Evolutionary conservation across 129 eudicot genomes (phyloP).

Genomic region (Tagetes patula): DNA sequence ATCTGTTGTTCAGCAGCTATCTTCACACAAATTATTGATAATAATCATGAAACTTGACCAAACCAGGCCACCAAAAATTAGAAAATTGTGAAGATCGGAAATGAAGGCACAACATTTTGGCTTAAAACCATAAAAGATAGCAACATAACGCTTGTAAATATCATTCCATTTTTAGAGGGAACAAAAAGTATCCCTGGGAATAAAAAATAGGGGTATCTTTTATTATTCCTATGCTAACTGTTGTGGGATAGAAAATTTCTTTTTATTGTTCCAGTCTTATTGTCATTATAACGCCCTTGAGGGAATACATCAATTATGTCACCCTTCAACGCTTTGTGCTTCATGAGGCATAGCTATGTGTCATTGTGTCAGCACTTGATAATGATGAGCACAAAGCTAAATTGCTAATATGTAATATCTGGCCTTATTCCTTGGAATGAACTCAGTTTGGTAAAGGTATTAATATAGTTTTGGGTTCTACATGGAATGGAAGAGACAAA

Average conservation of each 20-base stretch:
- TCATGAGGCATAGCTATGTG: constrained; percentile 14
- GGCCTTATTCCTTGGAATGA: neutral
- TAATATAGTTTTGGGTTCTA: neutral
- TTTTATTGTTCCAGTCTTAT: neutral
- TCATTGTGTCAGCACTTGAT: constrained; percentile 3
- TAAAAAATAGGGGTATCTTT: neutral
- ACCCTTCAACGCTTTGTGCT: neutral
- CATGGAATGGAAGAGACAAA: constrained; percentile 3
- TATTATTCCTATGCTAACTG: neutral
- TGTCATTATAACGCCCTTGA: constrained; percentile 7
- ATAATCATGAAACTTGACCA: constrained; percentile 4
- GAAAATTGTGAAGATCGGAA: neutral
- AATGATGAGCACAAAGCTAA: neutral
- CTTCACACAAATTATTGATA: neutral
- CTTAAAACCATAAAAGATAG: constrained; percentile 3
- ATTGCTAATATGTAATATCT: constrained; percentile 6
- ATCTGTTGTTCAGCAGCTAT: neutral
- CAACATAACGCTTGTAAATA: constrained; percentile 2
- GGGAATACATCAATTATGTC: constrained; percentile 9
- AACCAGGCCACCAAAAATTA: neutral
- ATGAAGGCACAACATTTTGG: neutral
- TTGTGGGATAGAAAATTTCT: neutral
- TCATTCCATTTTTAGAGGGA: neutral
- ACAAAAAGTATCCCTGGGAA: neutral
- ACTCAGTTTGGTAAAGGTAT: neutral